A percentile compares a stretch with the other conserved stretches of the same genome.
Evolutionary conservation across 148 eudicot genomes (phyloP).

Genomic region (Polygonum maritimum): DNA sequence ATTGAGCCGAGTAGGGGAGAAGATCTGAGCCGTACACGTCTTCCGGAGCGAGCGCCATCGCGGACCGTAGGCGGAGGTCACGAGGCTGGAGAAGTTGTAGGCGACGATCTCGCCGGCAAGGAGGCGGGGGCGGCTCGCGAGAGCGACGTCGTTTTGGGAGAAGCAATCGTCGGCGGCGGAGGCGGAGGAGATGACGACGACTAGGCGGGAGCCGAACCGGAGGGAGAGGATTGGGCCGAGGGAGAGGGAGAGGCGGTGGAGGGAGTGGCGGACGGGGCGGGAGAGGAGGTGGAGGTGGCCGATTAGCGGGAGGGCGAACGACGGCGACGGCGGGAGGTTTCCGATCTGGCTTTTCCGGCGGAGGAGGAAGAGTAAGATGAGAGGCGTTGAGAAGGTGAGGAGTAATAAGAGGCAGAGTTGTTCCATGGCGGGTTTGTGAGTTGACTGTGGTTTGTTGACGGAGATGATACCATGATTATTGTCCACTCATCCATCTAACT

Average conservation of each 20-base stretch:
- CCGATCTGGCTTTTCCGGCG: not conserved
- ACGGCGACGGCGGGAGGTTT: conserved; percentile 29
- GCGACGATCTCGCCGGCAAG: conserved; percentile 19
- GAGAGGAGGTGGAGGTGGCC: conserved; percentile 42
- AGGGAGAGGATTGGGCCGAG: conserved; percentile 29
- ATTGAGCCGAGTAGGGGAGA: conserved; percentile 15
- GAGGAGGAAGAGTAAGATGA: not conserved
- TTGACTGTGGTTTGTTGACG: too few species aligned
- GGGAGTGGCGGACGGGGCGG: conserved; percentile 25
- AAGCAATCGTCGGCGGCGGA: conserved; percentile 33
- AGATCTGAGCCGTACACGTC: conserved; percentile 10
- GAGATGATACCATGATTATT: too few species aligned
- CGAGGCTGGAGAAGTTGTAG: conserved; percentile 14
- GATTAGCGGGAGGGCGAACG: conserved; percentile 23
- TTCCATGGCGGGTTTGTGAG: not conserved
- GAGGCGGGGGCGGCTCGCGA: conserved; percentile 31
- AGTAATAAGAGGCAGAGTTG: not conserved
- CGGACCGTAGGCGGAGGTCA: conserved; percentile 15
- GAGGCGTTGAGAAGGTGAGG: not conserved
- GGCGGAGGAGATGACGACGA: conserved; percentile 26
- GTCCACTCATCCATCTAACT: too few species aligned
- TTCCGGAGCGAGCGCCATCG: too few species aligned
- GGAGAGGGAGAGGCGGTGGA: conserved; percentile 16
- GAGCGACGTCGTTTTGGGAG: conserved; percentile 20
- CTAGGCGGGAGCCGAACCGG: conserved; percentile 21